Evolutionary conservation across 768 basidiomycete species (phyloP), one percentile per base, ranked within the genome.

Genomic region (Naganishia friedmannii): DNA sequence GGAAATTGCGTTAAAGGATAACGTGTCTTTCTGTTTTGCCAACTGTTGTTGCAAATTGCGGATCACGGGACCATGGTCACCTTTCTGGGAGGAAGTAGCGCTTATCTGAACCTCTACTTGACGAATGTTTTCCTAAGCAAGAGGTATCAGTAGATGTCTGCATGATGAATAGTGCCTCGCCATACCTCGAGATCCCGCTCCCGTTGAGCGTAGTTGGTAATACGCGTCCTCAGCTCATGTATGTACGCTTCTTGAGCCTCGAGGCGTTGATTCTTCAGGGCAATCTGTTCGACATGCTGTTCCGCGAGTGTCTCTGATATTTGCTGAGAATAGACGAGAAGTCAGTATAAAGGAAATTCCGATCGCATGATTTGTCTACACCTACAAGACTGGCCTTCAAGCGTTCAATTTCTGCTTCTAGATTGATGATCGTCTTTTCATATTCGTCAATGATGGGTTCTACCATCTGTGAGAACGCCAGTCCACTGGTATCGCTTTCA

Each of bases 361-460:
- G 23, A 53, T n/a, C 29, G 63, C 26, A n/a, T n/a, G 28, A 45
- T 51, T 3, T 4, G 45, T 31, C 7, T 53, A 29, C 26, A 70
- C 77, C 69, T 26, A 80, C 79, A 51, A 96, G 83, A 23, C 93
- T 92, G 1, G 91, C 92, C 60, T 90, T 86, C 74, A 93, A 93
- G 67, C 94, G 84, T 73, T 86, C 90, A 66, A 96, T 84, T 81
- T 95, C 93, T 0, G 90, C 91, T 81, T 99, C 96, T 86, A 99
- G 90, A 2, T 92, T 89, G 51, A 88, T 86, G 73, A 98, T 95
- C 0, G 93, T 92, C 84, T 95, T 93, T 84, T 99, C 95, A 81
- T 99, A 99, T 82, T 97, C 93, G 82, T 96, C 91, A 65, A 99
- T 96, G 74, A 99, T 93, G 1, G 95, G 95, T 19, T 93, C 94